These are phyloP conservation scores for Phytomonas sp. DNA, from an alignment of 208 protist genomes.

Conservation along the genomic window DNA sequence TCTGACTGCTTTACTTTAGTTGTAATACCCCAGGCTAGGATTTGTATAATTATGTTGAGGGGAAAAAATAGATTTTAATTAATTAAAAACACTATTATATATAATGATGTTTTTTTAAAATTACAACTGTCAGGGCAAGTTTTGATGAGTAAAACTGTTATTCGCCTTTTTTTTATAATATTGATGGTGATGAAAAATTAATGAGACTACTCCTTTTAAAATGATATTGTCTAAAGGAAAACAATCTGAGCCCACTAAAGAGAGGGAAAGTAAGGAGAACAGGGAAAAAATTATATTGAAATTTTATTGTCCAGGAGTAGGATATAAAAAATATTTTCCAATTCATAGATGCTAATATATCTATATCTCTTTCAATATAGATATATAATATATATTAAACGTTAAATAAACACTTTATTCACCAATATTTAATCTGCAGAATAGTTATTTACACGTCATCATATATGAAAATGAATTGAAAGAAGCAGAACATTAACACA, in stretches of 20 bases:
- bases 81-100: background rate
- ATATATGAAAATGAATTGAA: background rate
- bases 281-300: background rate
- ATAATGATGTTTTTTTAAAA: background rate
- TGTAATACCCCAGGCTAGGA: background rate
- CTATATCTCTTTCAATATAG: background rate
- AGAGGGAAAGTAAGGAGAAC: background rate
- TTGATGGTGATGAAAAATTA: slow-evolving; percentile 3
- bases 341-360: background rate
- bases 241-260: background rate
- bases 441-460: background rate
- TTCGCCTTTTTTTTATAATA: background rate
- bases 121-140: background rate
- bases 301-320: background rate
- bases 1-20: background rate
- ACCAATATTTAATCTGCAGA: background rate
- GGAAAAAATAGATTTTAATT: background rate
- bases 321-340: background rate
- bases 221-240: background rate
- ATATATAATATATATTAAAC: background rate
- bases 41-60: background rate
- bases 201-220: background rate
- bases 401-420: background rate
- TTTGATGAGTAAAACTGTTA: background rate
- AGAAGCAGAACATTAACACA: slow-evolving; percentile 4